Base-by-base conservation (phyloP, 768 basidiomycete species). In the Plicaturopsis crispa region DNA sequence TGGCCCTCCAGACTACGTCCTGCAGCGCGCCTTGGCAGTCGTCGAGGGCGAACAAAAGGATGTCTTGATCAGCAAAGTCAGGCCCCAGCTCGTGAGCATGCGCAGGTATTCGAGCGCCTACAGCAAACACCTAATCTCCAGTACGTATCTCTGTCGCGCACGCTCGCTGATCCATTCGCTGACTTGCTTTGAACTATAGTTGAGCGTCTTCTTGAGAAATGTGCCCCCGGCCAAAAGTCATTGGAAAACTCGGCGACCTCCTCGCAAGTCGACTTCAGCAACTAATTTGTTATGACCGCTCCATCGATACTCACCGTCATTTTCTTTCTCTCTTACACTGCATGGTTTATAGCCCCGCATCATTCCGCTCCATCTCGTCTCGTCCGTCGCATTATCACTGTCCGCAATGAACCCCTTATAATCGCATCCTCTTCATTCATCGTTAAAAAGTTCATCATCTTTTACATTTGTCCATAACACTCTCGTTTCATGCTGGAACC, bases 81-180 rank as follows among this genome's bases (percentile, higher is more conserved):
- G 73, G 24, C 76, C 80, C 14, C 76, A 88, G 45, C 65, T 93
- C 18, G 63, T 66, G 22, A 75, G 61, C 54, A 82, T 91, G 70
- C 78, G 82, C 36, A 71, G 74, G 50, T 78, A 77, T 50, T 78
- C 84, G 19, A 78, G 75, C 45, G 71, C 75, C 17, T 82, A 84
- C 56, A 82, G 73, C 62, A 87, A 86, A 61, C 88, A 91, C 52
- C 72, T 93, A 36, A 69, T 72, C 36, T 78, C 87, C 30, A 87
- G 87, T 89, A 57, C 44, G 87, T 53, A 5, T 21, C 16, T 43
- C 1, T 31, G 7, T 11, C 33, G 24, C 13, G 16, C 14, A 24
- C n/a, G 12, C 31, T 13, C 4, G 6, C 18, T 19, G 6, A 21
- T 24, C 5, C 26, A 24, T 24, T 41, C 33, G 35, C 49, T 49